Base-by-base conservation (phyloP, 768 basidiomycete genomes). In the Hebeloma cylindrosporum region DNA sequence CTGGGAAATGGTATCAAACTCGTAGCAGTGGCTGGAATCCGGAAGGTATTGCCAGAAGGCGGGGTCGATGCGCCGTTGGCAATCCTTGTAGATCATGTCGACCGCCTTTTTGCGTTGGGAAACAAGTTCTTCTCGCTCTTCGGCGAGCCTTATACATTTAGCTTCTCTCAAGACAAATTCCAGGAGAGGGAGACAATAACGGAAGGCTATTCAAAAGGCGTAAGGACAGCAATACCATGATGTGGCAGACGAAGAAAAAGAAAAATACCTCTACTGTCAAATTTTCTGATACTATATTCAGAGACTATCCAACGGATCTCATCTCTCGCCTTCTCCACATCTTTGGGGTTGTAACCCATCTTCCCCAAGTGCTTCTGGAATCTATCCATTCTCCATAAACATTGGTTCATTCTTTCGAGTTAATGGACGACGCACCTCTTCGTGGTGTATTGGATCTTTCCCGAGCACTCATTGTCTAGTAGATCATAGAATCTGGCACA, bases 31-130 rank as follows among this genome's bases (percentile, higher is more conserved):
- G 7, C 16, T 31, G 16, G 5, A 13, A 16, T 13, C 29, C 13
- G 29, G 16, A 11, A 31, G 29, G 16, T 31, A 31, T 31, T 3
- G 16, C 5, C 40, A 42, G 8, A n/a, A 23, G 6, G 33, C 9
- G 8, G 40, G 40, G 17, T 42, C 40, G 11, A 42, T n/a, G n/a
- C 30, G 31, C 17, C 30, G 28, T 18, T 42, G 30, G 20, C 33
- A 42, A 29, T 29, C 17, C 7, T 22, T 14, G 25, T 42, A 42
- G 28, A 32, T 31, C 7, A n/a, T 14, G 18, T 22, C 22, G 13
- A 22, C 31, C 11, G 21, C 40, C 11, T 22, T 9, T 33, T 22
- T 14, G 9, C 40, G 40, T n/a, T 13, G 10, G 21, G 13, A 3
- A 4, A 32, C 17, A 1, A 42, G 21, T 6, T 18, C 11, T 22